Base-by-base conservation (phyloP, 1,139 yeast species). In the Yamadazyma dendronema region DNA sequence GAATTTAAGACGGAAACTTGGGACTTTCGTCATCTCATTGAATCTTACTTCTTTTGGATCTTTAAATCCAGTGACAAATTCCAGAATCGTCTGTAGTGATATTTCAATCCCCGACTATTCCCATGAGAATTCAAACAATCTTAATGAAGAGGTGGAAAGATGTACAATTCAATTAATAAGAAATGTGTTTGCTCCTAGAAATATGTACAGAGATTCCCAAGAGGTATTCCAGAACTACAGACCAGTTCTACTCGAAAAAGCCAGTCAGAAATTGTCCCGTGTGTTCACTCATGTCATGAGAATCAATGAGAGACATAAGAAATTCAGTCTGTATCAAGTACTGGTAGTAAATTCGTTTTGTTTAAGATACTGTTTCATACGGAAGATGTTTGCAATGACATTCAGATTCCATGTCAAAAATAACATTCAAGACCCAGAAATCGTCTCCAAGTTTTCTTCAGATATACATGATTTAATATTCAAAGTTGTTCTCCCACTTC, bases 1-100 rank as follows among this genome's bases (percentile, higher is more conserved):
- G 28, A 31, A 36, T 17, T 25, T 36, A 13, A 23, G 35, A 17
- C 25, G 39, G 4, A 36, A 36, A 25, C 22, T 36, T 4, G 39
- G 30, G 2, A 33, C 31, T 23, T 25, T n/a, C 19, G 17, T 32
- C 7, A 31, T 36, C 13, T 31, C 35, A 2, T 24, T 36, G 8
- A 25, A 21, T 23, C 27, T 32, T 7, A 8, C 31, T n/a, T 28
- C 26, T 24, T 36, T 21, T 31, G 35, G 39, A 6, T 12, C 30
- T 9, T 25, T 23, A 4, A 37, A 31, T 29, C 15, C 34, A 31
- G 35, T 37, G 27, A 31, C 16, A 25, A 22, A 29, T 17, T 35
- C 30, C n/a, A 19, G 30, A 16, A 22, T 31, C 3, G 19, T n/a
- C 4, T 21, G 21, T 11, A 31, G 33, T 28, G 33, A 36, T 23